Evolutionary conservation across 2,329 filamentous ascomycete species (phyloP).

Genomic region (Pseudodiploospora longispora): DNA sequence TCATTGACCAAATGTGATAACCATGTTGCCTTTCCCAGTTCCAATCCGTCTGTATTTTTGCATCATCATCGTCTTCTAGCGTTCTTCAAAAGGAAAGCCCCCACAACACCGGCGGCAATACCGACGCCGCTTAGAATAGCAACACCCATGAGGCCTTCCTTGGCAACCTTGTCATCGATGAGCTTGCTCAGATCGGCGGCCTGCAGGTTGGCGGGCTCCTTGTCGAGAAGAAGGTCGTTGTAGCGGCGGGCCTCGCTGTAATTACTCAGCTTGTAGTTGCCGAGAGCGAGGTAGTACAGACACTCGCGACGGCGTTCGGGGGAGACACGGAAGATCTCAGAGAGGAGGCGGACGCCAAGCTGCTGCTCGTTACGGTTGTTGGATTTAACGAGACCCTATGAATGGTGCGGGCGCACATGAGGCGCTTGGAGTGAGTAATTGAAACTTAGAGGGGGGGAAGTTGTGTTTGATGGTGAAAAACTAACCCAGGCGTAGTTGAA

Average conservation of each 20-base stretch:
- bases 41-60: too few species aligned
- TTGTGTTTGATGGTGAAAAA: conserved; percentile 1
- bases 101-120: conserved; percentile 86
- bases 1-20: too few species aligned
- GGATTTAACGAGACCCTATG: conserved; percentile 90
- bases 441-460: conserved; percentile 1
- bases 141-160: conserved; percentile 87
- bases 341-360: conserved; percentile 84
- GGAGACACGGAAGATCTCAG: conserved; percentile 90
- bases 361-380: conserved; percentile 78
- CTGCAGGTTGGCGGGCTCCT: conserved; percentile 87
- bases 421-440: neutral
- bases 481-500: conserved; percentile 99
- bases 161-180: conserved; percentile 94
- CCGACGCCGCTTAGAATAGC: conserved; percentile 92
- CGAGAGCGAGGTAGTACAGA: conserved; percentile 93
- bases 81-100: conserved; percentile 76
- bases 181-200: conserved; percentile 75
- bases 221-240: conserved; percentile 85
- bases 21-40: too few species aligned
- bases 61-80: conserved; percentile 47
- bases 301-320: conserved; percentile 94
- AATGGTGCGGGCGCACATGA: conserved; percentile 3
- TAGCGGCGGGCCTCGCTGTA: conserved; percentile 91
- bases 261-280: conserved; percentile 97